These are phyloP conservation scores for Abrus pulchellus DNA, from an alignment of 306 rosid species.

Conservation along the genomic window DNA sequence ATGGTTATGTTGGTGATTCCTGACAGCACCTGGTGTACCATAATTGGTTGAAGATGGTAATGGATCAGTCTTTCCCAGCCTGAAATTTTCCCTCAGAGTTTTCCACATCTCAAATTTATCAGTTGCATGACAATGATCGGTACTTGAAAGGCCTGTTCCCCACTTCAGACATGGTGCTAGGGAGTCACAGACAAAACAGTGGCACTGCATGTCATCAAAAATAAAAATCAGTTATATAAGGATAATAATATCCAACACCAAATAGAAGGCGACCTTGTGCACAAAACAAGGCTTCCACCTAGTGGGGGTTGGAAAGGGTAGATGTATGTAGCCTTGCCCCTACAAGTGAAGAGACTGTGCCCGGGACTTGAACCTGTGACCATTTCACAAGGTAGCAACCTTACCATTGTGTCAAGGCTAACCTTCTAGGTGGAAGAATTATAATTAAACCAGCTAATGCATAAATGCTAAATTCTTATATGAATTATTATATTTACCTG, in stretches of 20 bases:
- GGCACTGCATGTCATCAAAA: slow-evolving; percentile 69
- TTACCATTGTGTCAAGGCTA: too few relatives aligned
- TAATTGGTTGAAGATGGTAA: slow-evolving; percentile 48
- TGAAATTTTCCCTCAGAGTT: slow-evolving; percentile 54
- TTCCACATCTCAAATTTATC: slow-evolving; percentile 70
- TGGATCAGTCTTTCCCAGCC: slow-evolving; percentile 48
- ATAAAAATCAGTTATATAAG: slow-evolving; percentile 35
- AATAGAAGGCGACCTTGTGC: neutral
- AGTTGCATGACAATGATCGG: slow-evolving; percentile 83
- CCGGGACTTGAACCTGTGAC: too few relatives aligned
- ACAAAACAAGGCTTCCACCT: too few relatives aligned
- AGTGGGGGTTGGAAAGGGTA: too few relatives aligned
- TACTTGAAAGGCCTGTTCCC: slow-evolving; percentile 57
- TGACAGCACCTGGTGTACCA: slow-evolving; percentile 17
- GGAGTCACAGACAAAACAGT: slow-evolving; percentile 84
- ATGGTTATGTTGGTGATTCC: slow-evolving; percentile 43
- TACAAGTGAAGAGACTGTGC: too few relatives aligned
- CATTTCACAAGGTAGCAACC: too few relatives aligned
- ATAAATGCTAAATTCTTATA: neutral
- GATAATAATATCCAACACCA: slow-evolving; percentile 3
- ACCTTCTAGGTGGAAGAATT: neutral
- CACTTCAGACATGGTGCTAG: slow-evolving; percentile 78
- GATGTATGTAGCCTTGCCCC: too few relatives aligned
- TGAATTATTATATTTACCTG: slow-evolving; percentile 54
- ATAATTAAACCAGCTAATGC: slow-evolving; percentile 1